Evolutionary conservation across 2,329 filamentous ascomycete genomes (phyloP), one percentile per base, ranked within the genome.

Genomic region (Pseudocercospora crystallina): DNA sequence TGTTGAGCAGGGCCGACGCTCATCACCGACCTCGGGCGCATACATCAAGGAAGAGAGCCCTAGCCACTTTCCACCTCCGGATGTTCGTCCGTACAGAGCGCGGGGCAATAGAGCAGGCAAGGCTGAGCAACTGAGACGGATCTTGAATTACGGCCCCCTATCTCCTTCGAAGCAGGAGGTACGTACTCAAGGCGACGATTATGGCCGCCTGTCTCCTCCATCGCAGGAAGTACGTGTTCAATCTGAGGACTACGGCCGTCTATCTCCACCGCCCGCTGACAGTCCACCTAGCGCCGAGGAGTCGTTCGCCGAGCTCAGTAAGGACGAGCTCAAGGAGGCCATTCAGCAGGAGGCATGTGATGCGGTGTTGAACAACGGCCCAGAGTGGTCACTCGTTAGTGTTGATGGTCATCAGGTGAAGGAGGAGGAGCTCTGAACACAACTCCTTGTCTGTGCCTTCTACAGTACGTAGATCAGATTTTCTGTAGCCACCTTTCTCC

Each of bases 321-420:
- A 43, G 8, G 34, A 44, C 20, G 40, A 51, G 10, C 26, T 55
- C 29, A 61, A 45, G 34, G 54, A 54, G n/a, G 57, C 55, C 8
- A 39, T 60, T 15, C 54, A 54, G 31, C 50, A 43, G 8, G 54
- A 59, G 45, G 61, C 62, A n/a, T 62, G 54, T 43, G 50, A 63
- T 43, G 62, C 65, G 7, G 64, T 58, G 8, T 35, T 62, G 3
- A 54, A 57, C 3, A 42, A 58, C 17, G 54, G 49, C 4, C 42
- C 33, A 4, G 47, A 53, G 5, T 68, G 65, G 63, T 54, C 55
- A 2, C 50, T 67, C 8, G 58, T 64, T 15, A 68, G 65, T 41
- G 62, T 66, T 1, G 42, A 51, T 29, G 64, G 65, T 8, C 64
- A 66, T 38, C 57, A 61, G 10, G 43, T 53, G 30, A 51, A 54